phyloP scores from a whole-genome alignment of 768 basidiomycete species.

The Boletales sp. region DNA sequence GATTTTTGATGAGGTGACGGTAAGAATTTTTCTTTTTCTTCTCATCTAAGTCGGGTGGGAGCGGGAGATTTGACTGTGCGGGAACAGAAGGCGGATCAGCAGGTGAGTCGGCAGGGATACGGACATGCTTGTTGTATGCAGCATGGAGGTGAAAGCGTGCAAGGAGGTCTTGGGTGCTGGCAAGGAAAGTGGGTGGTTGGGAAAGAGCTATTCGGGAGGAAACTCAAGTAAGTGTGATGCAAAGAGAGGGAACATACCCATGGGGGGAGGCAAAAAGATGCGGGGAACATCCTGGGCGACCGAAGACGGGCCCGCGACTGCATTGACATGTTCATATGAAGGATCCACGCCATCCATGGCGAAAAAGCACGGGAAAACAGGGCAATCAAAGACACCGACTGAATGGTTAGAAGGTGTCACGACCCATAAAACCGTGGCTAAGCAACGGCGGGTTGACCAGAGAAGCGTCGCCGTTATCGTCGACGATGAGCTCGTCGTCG shows the following conservation, averaged over 20 bases:
- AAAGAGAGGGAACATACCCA: constrained; percentile 26
- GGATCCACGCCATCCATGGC: constrained; percentile 29
- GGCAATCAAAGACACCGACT: constrained; percentile 25
- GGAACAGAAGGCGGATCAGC: constrained; percentile 25
- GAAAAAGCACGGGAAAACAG: constrained; percentile 14
- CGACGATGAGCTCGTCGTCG: constrained; percentile 28
- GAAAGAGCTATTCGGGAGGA: constrained; percentile 25
- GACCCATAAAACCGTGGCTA: constrained; percentile 16
- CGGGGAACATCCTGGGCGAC: constrained; percentile 17
- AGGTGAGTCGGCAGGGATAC: constrained; percentile 38
- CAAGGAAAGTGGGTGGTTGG: constrained; percentile 43
- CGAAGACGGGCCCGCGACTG: constrained; percentile 62
- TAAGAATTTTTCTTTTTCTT: constrained; percentile 76
- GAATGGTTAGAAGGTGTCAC: constrained; percentile 1
- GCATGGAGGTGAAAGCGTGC: constrained; percentile 64
- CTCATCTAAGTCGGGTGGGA: constrained; percentile 53
- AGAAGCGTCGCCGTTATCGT: constrained; percentile 22
- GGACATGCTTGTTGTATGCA: constrained; percentile 81
- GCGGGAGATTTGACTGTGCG: constrained; percentile 35
- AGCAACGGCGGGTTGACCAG: not conserved
- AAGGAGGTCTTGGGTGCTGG: constrained; percentile 78
- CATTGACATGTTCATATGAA: constrained; percentile 40
- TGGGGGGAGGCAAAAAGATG: constrained; percentile 30
- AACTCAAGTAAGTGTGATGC: constrained; percentile 9
- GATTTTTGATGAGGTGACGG: constrained; percentile 70